Base-by-base conservation (phyloP, 345 rosid genomes). In the Camelina laxa region DNA sequence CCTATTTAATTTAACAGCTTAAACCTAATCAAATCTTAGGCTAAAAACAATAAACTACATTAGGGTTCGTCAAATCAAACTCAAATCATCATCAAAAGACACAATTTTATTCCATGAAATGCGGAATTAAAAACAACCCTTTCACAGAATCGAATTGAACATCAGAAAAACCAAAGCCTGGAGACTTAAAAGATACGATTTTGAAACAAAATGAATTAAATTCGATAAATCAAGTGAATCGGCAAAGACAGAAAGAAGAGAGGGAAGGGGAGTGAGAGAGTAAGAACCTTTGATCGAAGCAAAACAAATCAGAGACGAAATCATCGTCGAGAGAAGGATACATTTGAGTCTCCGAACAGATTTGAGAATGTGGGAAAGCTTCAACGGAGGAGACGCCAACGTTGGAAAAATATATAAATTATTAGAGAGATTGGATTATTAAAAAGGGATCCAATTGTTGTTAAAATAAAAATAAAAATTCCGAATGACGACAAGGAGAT, bases 221-320 rank as follows among this genome's bases (percentile, higher is more conserved):
- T 8, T 24, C 4, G 60, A 66, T 41, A 0, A 41, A 39, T 24
- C 17, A 67, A 50, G 1, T 22, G 4, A 63, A 53, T 4, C 16
- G 39, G 54, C 14, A 24, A 27, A 49, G 15, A 62, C 13, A 14
- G 9, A 21, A 48, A 39, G 14, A 72, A 53, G 12, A 62, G 60
- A 50, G 38, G 13, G 3, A 14, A 21, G 33, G 21, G 20, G 22
- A 14, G 45, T 42, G 45, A 3, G 15, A 65, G 42, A 68, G 64
- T 16, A 67, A 7, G 69, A 44, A 76, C 79, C 79, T 69, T 76
- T 76, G 79, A 69, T 76, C 75, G 59, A 76, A 76, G 41, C 75
- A 69, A 44, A 76, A 59, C 59, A 76, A 76, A 31, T 76, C 70
- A 62, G 64, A 14, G 35, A 76, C 79, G 70, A 76, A 76, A 61